Evolutionary conservation across 1,139 yeast genomes (phyloP), one percentile per base, ranked within the genome.

Genomic region (Lizanozyma gosingica): DNA sequence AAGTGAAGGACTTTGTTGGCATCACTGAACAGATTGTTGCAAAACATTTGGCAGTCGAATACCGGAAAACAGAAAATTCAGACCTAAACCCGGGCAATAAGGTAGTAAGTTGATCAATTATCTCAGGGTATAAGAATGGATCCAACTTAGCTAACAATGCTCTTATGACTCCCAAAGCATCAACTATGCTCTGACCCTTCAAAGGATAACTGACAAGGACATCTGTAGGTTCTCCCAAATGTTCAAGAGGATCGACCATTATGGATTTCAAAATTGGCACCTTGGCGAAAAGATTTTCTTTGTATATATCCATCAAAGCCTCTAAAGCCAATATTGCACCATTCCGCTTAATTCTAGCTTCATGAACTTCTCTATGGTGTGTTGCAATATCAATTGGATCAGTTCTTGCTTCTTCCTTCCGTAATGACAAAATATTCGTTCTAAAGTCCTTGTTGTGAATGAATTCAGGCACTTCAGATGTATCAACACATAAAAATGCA

Each of bases 391-490:
- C 92, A 8, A 77, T 73, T 3, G 83, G 78, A 47, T 83, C 88
- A 1, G 80, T 71, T 42, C 73, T 73, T 4, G 81, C 78, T 48
- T 86, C 95, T 53, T 88, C 97, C 51, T 86, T 85, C 42, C 79
- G 71, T 51, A 90, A 69, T 1, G 96, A 86, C 41, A 90, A 63
- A 34, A 92, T 82, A 15, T 67, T 67, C 41, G 76, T 80, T 29
- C 64, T 71, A 43, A 72, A 70, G 11, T 64, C 63, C 38, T 76
- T 73, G 54, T 86, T 84, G 38, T 85, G 83, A 29, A 73, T 72
- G 55, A 86, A 92, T 54, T 88, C 97, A 2, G 98, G 98, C 33
- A 92, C 97, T 57, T 90, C 97, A 4, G 94, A 77, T 0, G 96
- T 87, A 57, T 92, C 98, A 35, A 90, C 97, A 65, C 98, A 92